These are phyloP conservation scores for Ascochyta fabae DNA, from an alignment of 2,329 filamentous ascomycete species.

Conservation along the genomic window DNA sequence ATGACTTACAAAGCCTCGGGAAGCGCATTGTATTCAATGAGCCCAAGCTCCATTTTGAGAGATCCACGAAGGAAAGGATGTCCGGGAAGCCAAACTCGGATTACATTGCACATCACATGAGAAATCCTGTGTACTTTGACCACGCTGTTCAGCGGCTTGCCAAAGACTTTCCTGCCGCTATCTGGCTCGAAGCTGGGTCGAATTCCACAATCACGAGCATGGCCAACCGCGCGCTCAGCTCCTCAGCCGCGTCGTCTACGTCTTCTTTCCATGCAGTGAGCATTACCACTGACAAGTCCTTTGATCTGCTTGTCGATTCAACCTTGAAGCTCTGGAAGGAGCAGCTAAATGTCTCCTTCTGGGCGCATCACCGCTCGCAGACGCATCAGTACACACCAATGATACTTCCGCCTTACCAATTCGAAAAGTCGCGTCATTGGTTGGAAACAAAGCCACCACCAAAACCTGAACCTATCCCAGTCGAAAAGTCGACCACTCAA, in stretches of 20 bases:
- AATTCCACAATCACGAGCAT: conserved; percentile 35
- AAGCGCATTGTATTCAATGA: conserved; percentile 40
- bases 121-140: conserved; percentile 54
- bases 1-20: conserved; percentile 18
- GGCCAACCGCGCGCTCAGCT: conserved; percentile 33
- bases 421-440: conserved; percentile 28
- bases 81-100: neutral
- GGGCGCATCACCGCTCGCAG: conserved; percentile 48
- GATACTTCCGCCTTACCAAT: conserved; percentile 39
- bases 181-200: conserved; percentile 31
- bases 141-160: conserved; percentile 52
- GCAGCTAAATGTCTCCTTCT: conserved; percentile 47
- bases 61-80: neutral
- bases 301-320: conserved; percentile 27
- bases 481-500: neutral
- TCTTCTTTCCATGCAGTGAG: too few species aligned
- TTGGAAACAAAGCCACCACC: conserved; percentile 14
- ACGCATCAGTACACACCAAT: conserved; percentile 40
- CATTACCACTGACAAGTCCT: neutral
- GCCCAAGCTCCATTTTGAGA: conserved; percentile 41
- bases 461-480: neutral
- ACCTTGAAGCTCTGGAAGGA: conserved; percentile 51
- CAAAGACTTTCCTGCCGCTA: conserved; percentile 24
- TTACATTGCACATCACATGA: conserved; percentile 46
- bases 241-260: too few species aligned